A percentile compares a stretch with the other conserved stretches of the same genome.
These are phyloP conservation scores for Taiwanofungus camphoratus DNA, from an alignment of 1,284 basidiomycete genomes.

Conservation along the genomic window DNA sequence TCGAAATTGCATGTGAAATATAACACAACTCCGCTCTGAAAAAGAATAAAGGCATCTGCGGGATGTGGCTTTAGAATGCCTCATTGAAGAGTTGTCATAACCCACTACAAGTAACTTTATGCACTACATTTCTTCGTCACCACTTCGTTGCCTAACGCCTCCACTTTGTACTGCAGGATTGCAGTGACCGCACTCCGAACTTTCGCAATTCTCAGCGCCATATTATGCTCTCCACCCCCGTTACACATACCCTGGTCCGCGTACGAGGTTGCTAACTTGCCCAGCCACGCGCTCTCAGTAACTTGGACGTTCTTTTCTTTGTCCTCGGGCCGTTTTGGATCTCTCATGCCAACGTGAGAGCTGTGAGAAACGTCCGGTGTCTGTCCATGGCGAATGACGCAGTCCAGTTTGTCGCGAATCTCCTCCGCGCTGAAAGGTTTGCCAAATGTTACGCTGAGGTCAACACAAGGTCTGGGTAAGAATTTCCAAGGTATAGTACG, in stretches of 20 bases:
- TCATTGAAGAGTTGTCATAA: no score
- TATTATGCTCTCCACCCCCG: conserved; percentile 9
- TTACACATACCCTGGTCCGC: neutral
- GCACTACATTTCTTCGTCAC: no score
- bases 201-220: conserved; percentile 26
- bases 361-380: conserved; percentile 13
- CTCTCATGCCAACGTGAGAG: conserved; percentile 7
- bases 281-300: conserved; percentile 14
- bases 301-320: conserved; percentile 10
- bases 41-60: no score
- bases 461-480: conserved; percentile 55
- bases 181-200: conserved; percentile 53
- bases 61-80: no score
- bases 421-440: conserved; percentile 47
- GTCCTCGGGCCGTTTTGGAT: conserved; percentile 7
- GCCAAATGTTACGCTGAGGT: conserved; percentile 71
- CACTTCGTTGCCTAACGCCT: conserved; percentile 49
- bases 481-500: conserved; percentile 69
- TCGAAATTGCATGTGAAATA: no score
- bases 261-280: conserved; percentile 4
- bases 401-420: conserved; percentile 30
- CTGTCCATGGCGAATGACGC: conserved; percentile 8
- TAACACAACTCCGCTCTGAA: no score
- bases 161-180: conserved; percentile 53
- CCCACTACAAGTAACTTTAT: no score